Percentiles rank a stretch among this genome's conserved stretches.
Evolutionary conservation across 176 grass and related monocot species (phyloP).

Genomic region (Phyllostachys edulis): DNA sequence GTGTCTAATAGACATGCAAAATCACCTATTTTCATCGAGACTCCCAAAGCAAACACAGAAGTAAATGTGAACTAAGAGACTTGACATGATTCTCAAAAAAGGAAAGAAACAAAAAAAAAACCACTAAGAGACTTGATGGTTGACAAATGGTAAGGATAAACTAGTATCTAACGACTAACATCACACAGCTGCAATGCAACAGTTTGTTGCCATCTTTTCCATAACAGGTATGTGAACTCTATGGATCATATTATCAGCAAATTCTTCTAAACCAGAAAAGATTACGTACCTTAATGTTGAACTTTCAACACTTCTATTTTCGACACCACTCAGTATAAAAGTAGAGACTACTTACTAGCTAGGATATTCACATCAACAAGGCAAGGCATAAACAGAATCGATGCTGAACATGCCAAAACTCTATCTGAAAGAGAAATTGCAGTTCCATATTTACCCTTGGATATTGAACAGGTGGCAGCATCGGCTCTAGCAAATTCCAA

Average conservation of each 20-base stretch:
- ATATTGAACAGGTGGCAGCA: slow-evolving; percentile 48
- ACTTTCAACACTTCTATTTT: neutral
- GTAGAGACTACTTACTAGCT: neutral
- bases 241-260: neutral
- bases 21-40: neutral
- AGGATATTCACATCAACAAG: neutral
- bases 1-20: neutral
- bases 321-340: neutral
- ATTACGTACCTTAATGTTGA: neutral
- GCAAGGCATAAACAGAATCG: neutral
- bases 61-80: neutral
- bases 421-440: neutral
- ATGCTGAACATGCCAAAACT: neutral
- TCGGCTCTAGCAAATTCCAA: slow-evolving; percentile 32
- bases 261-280: neutral
- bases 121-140: neutral
- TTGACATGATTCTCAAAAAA: neutral
- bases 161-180: neutral
- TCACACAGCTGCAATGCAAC: neutral
- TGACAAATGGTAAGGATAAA: too few relatives aligned
- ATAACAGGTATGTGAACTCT: neutral
- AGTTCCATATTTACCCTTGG: slow-evolving; percentile 32
- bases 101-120: neutral
- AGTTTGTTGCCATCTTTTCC: neutral
- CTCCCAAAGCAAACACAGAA: neutral